Conservation (phyloP, 805 yeast genomes). For the Blastobotrys attinorum region DNA sequence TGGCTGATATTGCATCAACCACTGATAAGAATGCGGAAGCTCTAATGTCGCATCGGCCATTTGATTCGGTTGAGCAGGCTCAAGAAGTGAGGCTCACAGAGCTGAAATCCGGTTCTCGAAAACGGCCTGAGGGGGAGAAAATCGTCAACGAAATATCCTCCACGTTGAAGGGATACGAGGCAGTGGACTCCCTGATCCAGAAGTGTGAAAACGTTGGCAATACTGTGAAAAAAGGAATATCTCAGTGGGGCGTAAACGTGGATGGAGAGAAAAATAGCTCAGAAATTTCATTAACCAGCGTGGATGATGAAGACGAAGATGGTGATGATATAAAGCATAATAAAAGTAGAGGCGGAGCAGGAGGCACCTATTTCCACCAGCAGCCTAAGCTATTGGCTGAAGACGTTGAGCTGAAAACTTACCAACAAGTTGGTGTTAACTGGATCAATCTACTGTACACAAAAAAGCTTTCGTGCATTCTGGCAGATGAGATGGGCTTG, state of each 20-base stretch:
- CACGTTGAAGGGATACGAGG: constrained; percentile 80
- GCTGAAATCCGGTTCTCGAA: constrained; percentile 35
- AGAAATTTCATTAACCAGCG: constrained; percentile 1
- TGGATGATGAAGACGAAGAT: constrained; percentile 27
- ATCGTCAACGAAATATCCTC: constrained; percentile 61
- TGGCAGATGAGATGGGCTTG: constrained; percentile 97
- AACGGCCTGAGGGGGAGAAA: constrained; percentile 60
- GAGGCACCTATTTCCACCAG: constrained; percentile 38
- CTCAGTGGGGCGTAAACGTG: constrained; percentile 80
- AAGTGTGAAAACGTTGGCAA: constrained; percentile 75
- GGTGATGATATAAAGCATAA: constrained; percentile 24
- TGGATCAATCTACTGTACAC: constrained; percentile 82
- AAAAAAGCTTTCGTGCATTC: constrained; percentile 75
- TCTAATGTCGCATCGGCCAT: constrained; percentile 68
- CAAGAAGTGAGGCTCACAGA: constrained; percentile 37
- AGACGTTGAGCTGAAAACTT: constrained; percentile 66
- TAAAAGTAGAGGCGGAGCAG: neutral
- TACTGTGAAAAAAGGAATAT: constrained; percentile 61
- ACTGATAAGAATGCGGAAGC: constrained; percentile 56
- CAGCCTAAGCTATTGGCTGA: constrained; percentile 64
- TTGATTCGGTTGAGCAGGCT: constrained; percentile 47
- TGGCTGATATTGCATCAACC: constrained; percentile 73
- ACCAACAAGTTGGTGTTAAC: constrained; percentile 95
- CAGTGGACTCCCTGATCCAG: constrained; percentile 86
- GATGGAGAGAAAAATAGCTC: neutral